These are phyloP conservation scores for Penicillium sp. DNA, from an alignment of 2,329 filamentous ascomycete species.

Conservation along the genomic window DNA sequence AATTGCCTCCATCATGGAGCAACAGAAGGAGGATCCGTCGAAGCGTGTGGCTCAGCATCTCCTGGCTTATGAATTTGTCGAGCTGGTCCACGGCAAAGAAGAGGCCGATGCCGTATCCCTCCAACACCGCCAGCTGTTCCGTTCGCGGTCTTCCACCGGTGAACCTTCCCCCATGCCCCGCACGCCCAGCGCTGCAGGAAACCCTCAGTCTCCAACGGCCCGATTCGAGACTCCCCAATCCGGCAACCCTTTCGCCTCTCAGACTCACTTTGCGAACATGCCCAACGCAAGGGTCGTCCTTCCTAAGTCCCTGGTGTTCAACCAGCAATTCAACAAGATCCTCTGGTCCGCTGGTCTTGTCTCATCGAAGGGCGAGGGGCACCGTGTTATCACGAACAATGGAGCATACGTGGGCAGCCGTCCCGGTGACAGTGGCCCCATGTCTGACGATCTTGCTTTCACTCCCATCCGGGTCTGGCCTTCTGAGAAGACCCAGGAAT, in stretches of 20 bases:
- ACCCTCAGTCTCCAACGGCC: slow-evolving; percentile 21
- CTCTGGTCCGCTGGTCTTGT: slow-evolving; percentile 54
- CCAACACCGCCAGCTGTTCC: slow-evolving; percentile 53
- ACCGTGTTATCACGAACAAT: slow-evolving; percentile 48
- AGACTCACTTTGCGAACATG: slow-evolving; percentile 41
- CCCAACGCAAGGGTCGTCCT: slow-evolving; percentile 41
- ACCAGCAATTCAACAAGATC: slow-evolving; percentile 49
- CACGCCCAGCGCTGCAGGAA: slow-evolving; percentile 16
- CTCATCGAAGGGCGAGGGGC: slow-evolving; percentile 51
- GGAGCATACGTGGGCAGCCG: slow-evolving; percentile 52
- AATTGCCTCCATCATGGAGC: slow-evolving; percentile 66
- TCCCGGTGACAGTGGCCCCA: slow-evolving; percentile 38
- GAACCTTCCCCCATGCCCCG: slow-evolving; percentile 33
- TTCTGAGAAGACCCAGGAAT: slow-evolving; percentile 45
- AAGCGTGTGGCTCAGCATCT: slow-evolving; percentile 77
- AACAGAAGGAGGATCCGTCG: slow-evolving; percentile 66
- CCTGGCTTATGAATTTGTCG: slow-evolving; percentile 77
- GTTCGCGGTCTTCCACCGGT: slow-evolving; percentile 32
- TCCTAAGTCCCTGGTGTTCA: slow-evolving; percentile 50
- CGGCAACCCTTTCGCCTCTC: slow-evolving; percentile 40
- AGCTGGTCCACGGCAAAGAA: slow-evolving; percentile 70
- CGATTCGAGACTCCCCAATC: slow-evolving; percentile 31
- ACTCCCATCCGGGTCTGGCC: slow-evolving; percentile 48
- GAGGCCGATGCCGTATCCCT: slow-evolving; percentile 62
- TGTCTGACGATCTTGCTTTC: slow-evolving; percentile 50